Conservation (phyloP, 805 yeast genomes). For the Pichia cephalocereana region DNA sequence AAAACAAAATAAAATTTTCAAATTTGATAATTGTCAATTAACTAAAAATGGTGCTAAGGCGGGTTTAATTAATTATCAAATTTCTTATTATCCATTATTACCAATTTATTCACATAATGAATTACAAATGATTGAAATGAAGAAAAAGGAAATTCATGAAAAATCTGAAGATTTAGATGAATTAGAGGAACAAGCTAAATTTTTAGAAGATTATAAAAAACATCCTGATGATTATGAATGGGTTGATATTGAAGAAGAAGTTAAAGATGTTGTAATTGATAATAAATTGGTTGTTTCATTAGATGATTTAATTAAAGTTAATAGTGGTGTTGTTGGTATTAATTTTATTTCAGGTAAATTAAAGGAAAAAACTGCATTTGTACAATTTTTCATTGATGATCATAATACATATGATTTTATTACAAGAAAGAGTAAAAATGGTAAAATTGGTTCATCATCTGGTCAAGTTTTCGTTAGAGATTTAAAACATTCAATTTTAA, state of each 20-base stretch:
- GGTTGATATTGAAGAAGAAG: constrained; percentile 37
- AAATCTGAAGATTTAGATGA: constrained; percentile 33
- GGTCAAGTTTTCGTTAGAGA: constrained; percentile 65
- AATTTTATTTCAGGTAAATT: constrained; percentile 44
- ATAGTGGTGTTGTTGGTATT: constrained; percentile 56
- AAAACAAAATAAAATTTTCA: constrained; percentile 8
- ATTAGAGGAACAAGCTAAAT: constrained; percentile 36
- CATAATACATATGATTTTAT: constrained; percentile 47
- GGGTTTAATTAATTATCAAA: constrained; percentile 44
- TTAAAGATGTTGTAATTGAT: neutral
- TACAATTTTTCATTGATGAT: constrained; percentile 62
- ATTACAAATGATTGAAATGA: constrained; percentile 35
- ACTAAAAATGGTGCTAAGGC: constrained; percentile 18
- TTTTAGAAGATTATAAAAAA: constrained; percentile 43
- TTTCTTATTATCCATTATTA: constrained; percentile 56
- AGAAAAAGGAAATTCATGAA: constrained; percentile 30
- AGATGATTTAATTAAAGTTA: constrained; percentile 42
- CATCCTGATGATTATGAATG: constrained; percentile 59
- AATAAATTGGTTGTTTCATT: constrained; percentile 38
- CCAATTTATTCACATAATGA: constrained; percentile 58
- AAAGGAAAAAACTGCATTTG: constrained; percentile 35
- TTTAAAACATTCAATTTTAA: constrained; percentile 47
- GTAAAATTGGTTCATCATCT: constrained; percentile 33
- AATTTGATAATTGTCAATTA: constrained; percentile 5
- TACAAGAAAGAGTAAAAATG: constrained; percentile 40